Conservation (phyloP, 345 rosid genomes). For the Lenwebbia sp. region DNA sequence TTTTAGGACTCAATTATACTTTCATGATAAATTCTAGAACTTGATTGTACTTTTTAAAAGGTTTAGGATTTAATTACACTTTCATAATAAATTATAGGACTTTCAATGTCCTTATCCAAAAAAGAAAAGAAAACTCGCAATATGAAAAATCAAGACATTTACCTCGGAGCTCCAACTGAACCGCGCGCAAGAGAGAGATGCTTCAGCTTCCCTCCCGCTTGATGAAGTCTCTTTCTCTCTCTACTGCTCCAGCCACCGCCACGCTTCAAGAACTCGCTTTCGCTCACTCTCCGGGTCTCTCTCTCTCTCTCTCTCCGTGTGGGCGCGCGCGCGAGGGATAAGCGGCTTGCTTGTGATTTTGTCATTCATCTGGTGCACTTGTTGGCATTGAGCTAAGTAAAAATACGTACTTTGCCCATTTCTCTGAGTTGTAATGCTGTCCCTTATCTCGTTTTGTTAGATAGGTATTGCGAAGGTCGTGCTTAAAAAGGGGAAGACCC, state of each 20-base stretch:
- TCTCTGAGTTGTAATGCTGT: not conserved
- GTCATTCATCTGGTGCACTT: not conserved
- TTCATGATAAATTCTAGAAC: too few relatives aligned
- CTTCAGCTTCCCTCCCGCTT: not conserved
- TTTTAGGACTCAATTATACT: too few relatives aligned
- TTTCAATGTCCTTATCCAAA: too few relatives aligned
- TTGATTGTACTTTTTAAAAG: too few relatives aligned
- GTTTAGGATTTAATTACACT: too few relatives aligned
- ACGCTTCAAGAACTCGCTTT: not conserved
- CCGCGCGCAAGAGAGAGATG: not conserved
- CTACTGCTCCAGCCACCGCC: not conserved
- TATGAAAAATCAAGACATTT: not conserved
- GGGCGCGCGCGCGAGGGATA: too few relatives aligned
- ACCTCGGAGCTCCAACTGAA: not conserved
- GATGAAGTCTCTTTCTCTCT: not conserved
- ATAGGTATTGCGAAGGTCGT: slow-evolving; percentile 77
- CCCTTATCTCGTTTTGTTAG: not conserved
- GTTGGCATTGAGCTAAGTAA: not conserved
- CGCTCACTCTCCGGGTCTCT: not conserved
- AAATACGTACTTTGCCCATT: not conserved
- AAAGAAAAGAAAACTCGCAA: too few relatives aligned
- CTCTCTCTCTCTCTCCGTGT: not conserved
- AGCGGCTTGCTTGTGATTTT: not conserved
- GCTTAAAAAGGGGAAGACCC: slow-evolving; percentile 82
- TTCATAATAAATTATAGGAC: too few relatives aligned